phyloP scores from a whole-genome alignment of 1,284 basidiomycete species.

The Ganoderma lucidum region DNA sequence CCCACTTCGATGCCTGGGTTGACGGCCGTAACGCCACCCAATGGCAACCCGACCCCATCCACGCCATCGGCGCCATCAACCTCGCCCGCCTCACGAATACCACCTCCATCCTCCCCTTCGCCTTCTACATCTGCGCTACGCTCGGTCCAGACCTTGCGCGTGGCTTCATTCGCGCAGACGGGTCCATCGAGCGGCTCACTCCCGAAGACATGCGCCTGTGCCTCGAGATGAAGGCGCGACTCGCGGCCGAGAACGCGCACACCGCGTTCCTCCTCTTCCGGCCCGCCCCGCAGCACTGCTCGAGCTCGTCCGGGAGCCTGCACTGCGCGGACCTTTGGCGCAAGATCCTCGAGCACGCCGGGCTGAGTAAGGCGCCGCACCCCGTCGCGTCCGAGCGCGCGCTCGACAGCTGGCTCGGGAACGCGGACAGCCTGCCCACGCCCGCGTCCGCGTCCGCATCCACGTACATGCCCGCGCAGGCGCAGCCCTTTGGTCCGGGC shows the following conservation, averaged over 20 bases:
- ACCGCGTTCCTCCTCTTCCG: slow-evolving; percentile 12
- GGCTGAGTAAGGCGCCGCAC: slow-evolving; percentile 11
- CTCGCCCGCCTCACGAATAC: slow-evolving; percentile 23
- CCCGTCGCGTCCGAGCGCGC: slow-evolving; percentile 15
- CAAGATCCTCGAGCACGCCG: slow-evolving; percentile 13
- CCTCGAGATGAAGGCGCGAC: slow-evolving; percentile 13
- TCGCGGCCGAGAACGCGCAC: slow-evolving; percentile 12
- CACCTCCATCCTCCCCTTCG: slow-evolving; percentile 21
- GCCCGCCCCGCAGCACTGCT: background rate
- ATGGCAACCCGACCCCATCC: slow-evolving; percentile 18
- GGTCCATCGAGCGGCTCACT: slow-evolving; percentile 18
- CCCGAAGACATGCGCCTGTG: slow-evolving; percentile 16
- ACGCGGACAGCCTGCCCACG: slow-evolving; percentile 10
- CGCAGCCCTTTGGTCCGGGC: too few relatives aligned
- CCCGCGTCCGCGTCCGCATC: too few relatives aligned
- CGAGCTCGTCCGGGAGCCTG: background rate
- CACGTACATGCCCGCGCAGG: too few relatives aligned
- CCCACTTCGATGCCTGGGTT: slow-evolving; percentile 18
- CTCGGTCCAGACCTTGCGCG: slow-evolving; percentile 18
- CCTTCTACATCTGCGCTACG: slow-evolving; percentile 21
- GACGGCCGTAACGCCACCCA: slow-evolving; percentile 8
- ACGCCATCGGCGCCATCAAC: slow-evolving; percentile 21
- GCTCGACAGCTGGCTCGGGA: slow-evolving; percentile 21
- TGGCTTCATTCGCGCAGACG: slow-evolving; percentile 17
- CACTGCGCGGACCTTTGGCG: slow-evolving; percentile 12